A percentile compares a stretch with the other conserved stretches of the same genome.
These are phyloP conservation scores for Phytophthora sp. DNA, from an alignment of 352 stramenopile species.

Conservation along the genomic window DNA sequence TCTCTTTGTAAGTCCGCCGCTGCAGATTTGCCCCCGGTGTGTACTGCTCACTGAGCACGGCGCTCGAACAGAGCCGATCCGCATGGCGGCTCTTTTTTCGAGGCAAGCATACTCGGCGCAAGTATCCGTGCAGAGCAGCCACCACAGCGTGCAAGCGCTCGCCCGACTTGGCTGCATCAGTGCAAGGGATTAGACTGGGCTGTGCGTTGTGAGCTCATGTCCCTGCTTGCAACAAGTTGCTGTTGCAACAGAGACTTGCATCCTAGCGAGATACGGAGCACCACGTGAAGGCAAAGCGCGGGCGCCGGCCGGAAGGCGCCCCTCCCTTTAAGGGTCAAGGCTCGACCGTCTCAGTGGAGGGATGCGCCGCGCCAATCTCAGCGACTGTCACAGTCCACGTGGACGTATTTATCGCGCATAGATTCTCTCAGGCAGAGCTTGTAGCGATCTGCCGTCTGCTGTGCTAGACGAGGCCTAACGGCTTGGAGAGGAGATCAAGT, in stretches of 20 bases:
- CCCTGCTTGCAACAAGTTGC: slow-evolving; percentile 34
- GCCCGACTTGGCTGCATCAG: slow-evolving; percentile 12
- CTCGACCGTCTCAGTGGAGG: slow-evolving; percentile 21
- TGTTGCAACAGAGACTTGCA: slow-evolving; percentile 26
- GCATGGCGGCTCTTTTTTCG: slow-evolving; percentile 22
- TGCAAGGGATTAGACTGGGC: too few species aligned
- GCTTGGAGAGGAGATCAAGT: too few species aligned
- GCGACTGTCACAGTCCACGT: slow-evolving; percentile 23
- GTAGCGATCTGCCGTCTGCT: too few species aligned
- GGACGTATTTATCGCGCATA: too few species aligned
- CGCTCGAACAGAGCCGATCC: slow-evolving; percentile 17
- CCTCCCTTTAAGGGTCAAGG: slow-evolving; percentile 29
- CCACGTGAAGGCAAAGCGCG: slow-evolving; percentile 17
- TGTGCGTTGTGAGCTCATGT: slow-evolving; percentile 25
- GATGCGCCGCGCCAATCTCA: slow-evolving; percentile 25
- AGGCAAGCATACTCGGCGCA: slow-evolving; percentile 16
- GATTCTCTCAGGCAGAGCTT: too few species aligned
- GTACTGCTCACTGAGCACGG: slow-evolving; percentile 18
- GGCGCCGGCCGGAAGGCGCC: neutral
- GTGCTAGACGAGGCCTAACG: too few species aligned
- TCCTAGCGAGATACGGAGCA: slow-evolving; percentile 32
- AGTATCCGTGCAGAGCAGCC: slow-evolving; percentile 10
- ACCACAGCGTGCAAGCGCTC: slow-evolving; percentile 6
- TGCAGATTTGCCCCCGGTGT: slow-evolving; percentile 16
- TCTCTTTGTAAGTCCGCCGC: slow-evolving; percentile 10